Evolutionary conservation across 495 filamentous ascomycete genomes (phyloP).

Genomic region (Penicillium turbatum): DNA sequence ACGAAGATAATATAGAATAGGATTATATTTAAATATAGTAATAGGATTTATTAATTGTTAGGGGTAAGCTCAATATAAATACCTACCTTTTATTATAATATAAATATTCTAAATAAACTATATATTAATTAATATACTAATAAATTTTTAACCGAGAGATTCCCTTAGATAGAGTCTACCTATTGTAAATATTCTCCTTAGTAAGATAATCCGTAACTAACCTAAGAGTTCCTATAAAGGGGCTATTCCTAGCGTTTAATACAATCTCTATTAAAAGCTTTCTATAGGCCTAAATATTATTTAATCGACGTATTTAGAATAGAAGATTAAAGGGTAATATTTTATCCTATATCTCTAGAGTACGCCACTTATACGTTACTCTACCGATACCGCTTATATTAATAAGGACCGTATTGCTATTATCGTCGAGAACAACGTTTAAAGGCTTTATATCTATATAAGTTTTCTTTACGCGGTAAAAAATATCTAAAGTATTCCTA

Average conservation of each 20-base stretch:
- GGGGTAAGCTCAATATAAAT: too few species aligned
- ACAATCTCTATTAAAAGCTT: constrained; percentile 17
- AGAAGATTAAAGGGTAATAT: constrained; percentile 15
- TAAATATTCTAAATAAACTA: too few species aligned
- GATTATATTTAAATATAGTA: too few species aligned
- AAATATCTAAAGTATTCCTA: constrained; percentile 13
- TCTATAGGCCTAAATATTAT: constrained; percentile 21
- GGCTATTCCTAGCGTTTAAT: constrained; percentile 7
- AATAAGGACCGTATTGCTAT: constrained; percentile 28
- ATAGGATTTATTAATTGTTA: too few species aligned
- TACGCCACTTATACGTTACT: constrained; percentile 24
- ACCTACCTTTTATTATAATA: too few species aligned
- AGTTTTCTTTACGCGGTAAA: constrained; percentile 23
- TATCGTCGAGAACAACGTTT: constrained; percentile 28
- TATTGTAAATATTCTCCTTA: not conserved
- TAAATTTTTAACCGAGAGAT: constrained; percentile 5
- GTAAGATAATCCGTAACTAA: constrained; percentile 13
- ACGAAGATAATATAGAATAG: too few species aligned
- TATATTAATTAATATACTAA: not conserved
- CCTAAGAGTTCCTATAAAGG: constrained; percentile 8
- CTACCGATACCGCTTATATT: constrained; percentile 34
- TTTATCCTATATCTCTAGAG: constrained; percentile 20
- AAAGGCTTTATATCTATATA: constrained; percentile 35
- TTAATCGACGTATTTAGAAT: constrained; percentile 13
- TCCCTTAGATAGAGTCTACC: constrained; percentile 8